Base-by-base conservation (phyloP, 768 basidiomycete species). In the Gelatoporia subvermispora region DNA sequence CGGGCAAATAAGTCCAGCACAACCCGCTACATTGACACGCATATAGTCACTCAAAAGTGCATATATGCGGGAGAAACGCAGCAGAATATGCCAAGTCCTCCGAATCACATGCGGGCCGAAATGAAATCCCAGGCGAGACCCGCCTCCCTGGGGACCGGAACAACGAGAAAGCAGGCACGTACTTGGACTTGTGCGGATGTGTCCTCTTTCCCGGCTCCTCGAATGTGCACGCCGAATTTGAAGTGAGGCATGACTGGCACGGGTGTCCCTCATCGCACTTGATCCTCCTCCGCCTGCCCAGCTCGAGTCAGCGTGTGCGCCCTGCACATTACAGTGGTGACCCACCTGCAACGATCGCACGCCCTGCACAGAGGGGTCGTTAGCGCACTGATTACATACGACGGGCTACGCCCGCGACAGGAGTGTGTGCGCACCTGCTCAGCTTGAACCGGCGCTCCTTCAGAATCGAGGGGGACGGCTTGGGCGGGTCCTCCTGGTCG, bases 181-280 rank as follows among this genome's bases (percentile, higher is more conserved):
- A 88, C 86, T 89, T 92, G 58, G 89, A 91, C 68, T 90, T 92
- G 68, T 91, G 88, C 31, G 88, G 86, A 60, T 90, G 87, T 1
- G 83, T 85, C 49, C 88, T 73, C 70, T 92, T 92, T 2, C 88
- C 87, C 2, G 87, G 85, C 65, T 91, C 89, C 65, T 91, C 89
- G 59, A 91, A 91, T 0, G 89, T 91, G 55, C 89, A 92, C 8
- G 85, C 70, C 2, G 88, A 88, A 59, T 77, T 85, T 10, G 88
- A 85, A 5, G 84, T 83, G n/a, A 90, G 66, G 65, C 89, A 92
- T 11, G 88, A 87, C 67, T 91, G 87, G 65, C 88, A 92, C 28
- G 89, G 89, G 60, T 90, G 88, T 0, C 89, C 89, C 63, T 92
- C 89, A 57, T 92, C 89, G 61, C 89, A 92, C 59, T 88, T 88